Evolutionary conservation across 192 early-diverging fungal species (phyloP).

Genomic region (Cetraspora pellucida): DNA sequence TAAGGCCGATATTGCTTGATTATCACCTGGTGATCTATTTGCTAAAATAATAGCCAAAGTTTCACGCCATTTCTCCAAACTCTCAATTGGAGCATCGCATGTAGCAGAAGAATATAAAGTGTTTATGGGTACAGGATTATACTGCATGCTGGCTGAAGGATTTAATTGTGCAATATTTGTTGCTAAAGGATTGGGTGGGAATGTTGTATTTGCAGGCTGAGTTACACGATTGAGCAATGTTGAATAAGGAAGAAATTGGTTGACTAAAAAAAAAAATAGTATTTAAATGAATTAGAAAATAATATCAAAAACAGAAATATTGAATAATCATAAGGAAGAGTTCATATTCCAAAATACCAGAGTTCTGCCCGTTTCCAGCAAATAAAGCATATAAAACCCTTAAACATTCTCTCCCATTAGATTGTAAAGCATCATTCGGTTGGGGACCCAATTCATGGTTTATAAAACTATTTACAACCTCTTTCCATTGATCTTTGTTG

Average conservation of each 20-base stretch:
- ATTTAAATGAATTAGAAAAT: conserved; percentile 25
- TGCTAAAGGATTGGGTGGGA: too few species aligned
- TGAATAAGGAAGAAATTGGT: conserved; percentile 38
- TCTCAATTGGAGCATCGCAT: conserved; percentile 35
- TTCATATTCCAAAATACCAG: conserved; percentile 36
- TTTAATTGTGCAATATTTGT: background rate
- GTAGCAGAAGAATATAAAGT: conserved; percentile 13
- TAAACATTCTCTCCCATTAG: conserved; percentile 50
- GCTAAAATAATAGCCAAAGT: conserved; percentile 77
- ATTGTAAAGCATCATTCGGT: conserved; percentile 35
- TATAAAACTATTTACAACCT: conserved; percentile 74
- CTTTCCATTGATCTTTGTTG: conserved; percentile 79
- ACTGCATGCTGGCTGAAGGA: background rate
- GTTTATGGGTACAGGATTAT: background rate
- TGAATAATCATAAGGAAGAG: background rate
- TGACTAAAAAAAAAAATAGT: conserved; percentile 33
- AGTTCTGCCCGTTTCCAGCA: conserved; percentile 58
- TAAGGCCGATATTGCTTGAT: conserved; percentile 67
- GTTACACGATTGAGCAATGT: conserved; percentile 2
- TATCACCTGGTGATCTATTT: conserved; percentile 79
- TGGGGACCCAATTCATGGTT: conserved; percentile 53
- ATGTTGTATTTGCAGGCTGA: background rate
- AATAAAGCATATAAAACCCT: conserved; percentile 71
- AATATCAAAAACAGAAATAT: background rate
- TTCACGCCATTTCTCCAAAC: conserved; percentile 71